Base-by-base conservation (phyloP, 2,329 filamentous ascomycete species). In the Colletotrichum plurivorum region DNA sequence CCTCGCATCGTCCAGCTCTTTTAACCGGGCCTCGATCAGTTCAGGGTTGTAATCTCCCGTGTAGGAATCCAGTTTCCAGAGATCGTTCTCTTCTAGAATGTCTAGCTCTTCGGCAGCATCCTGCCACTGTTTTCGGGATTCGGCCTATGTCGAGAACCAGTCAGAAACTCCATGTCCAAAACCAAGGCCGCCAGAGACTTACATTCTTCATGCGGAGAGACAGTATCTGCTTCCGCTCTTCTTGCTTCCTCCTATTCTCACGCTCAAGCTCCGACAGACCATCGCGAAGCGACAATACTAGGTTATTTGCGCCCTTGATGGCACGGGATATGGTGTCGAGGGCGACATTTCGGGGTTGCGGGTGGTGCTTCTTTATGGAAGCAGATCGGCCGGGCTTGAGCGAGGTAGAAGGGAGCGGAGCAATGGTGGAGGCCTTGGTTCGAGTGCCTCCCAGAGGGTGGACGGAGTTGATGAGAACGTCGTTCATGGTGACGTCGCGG, bases 71-170 rank as follows among this genome's bases (percentile, higher is more conserved):
- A 84, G 78, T 78, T 97, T 97, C 95, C 95, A 97, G 31, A 84
- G 81, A 73, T 95, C 90, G 76, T 95, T 94, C 53, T 91, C 91
- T 77, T 97, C 94, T 15, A 97, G 83, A 10, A 85, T 78, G 76
- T 98, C 95, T 51, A 98, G 87, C 76, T 95, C 91, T 51, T 85
- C 85, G 2, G 95, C 95, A 10, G 93, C 92, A 16, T 83, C 83
- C 73, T 91, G 88, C 94, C 95, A 98, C 76, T 94, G 89, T 57
- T 86, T 82, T 73, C 90, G 87, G 1, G 88, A 88, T 68, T 89
- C 86, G 70, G 94, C 93, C 90, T 94, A 73, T 64, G 51, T 45
- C 6, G n/a, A 36, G 61, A 27, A 31, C 39, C 41, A 7, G 59
- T 70, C 51, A 49, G 39, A 22, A 7, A n/a, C 31, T 36, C 10